phyloP scores from a whole-genome alignment of 2,329 filamentous ascomycete species.

The Fusarium papillatum region DNA sequence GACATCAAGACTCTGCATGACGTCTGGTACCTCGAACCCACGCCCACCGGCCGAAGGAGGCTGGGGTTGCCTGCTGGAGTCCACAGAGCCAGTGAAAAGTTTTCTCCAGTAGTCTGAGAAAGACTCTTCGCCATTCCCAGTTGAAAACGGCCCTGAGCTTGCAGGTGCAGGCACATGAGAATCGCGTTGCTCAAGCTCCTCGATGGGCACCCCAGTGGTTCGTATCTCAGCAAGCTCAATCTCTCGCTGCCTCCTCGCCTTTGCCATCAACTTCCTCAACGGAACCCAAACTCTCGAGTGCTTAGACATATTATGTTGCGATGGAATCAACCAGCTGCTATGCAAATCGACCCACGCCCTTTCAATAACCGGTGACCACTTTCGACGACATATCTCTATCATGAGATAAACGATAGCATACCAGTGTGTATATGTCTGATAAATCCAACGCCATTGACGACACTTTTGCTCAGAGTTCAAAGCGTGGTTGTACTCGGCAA shows the following conservation, averaged over 20 bases:
- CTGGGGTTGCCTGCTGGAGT: not conserved
- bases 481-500: constrained; percentile 68
- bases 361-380: constrained; percentile 61
- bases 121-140: not conserved
- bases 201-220: constrained; percentile 40
- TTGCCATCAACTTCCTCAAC: constrained; percentile 54
- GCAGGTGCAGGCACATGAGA: constrained; percentile 40
- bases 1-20: not conserved
- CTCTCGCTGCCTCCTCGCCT: constrained; percentile 53
- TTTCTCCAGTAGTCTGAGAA: constrained; percentile 32
- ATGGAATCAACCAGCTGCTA: constrained; percentile 55
- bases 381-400: constrained; percentile 61
- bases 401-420: constrained; percentile 69
- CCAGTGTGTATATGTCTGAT: constrained; percentile 72
- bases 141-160: constrained; percentile 44
- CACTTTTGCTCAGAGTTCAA: constrained; percentile 64
- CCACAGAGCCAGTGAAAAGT: constrained; percentile 4
- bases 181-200: constrained; percentile 47
- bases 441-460: constrained; percentile 69
- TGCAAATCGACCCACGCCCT: constrained; percentile 63
- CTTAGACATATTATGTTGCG: constrained; percentile 41
- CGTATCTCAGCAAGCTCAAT: constrained; percentile 52
- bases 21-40: not conserved
- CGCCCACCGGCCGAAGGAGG: not conserved
- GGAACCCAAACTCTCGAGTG: constrained; percentile 56